These are phyloP conservation scores for Fomes fomentarius DNA, from an alignment of 1,284 basidiomycete genomes.

Conservation along the genomic window DNA sequence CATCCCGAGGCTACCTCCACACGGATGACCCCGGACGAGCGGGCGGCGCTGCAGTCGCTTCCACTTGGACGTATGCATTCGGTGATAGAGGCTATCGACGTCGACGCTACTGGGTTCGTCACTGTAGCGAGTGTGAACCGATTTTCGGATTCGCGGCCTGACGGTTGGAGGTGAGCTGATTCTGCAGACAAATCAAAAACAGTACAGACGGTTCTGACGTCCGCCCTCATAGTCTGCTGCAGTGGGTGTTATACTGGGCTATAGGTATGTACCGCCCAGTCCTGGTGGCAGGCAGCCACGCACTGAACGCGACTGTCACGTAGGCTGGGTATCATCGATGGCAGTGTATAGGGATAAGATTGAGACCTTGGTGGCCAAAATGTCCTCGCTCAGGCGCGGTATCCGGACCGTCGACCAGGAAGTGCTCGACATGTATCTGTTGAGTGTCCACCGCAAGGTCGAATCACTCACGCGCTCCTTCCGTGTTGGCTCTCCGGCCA, in stretches of 20 bases:
- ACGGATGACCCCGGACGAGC: constrained; percentile 38
- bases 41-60: constrained; percentile 46
- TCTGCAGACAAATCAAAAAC: no score
- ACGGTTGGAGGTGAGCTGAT: constrained; percentile 35
- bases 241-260: constrained; percentile 52
- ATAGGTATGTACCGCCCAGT: constrained; percentile 32
- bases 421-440: no score
- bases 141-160: constrained; percentile 35
- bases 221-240: constrained; percentile 36
- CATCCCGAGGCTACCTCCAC: constrained; percentile 30
- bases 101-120: constrained; percentile 51
- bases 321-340: no score
- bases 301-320: no score
- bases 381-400: no score
- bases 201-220: constrained; percentile 13
- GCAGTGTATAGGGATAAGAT: no score
- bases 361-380: no score
- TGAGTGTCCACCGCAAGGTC: no score
- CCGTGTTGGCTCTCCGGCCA: not conserved
- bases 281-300: not conserved
- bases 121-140: constrained; percentile 50
- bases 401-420: no score
- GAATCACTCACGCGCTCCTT: no score
- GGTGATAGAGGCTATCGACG: constrained; percentile 51
- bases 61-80: constrained; percentile 44